Evolutionary conservation across 2,329 filamentous ascomycete species (phyloP), one percentile per base, ranked within the genome.

Genomic region (Gremmenia infestans): DNA sequence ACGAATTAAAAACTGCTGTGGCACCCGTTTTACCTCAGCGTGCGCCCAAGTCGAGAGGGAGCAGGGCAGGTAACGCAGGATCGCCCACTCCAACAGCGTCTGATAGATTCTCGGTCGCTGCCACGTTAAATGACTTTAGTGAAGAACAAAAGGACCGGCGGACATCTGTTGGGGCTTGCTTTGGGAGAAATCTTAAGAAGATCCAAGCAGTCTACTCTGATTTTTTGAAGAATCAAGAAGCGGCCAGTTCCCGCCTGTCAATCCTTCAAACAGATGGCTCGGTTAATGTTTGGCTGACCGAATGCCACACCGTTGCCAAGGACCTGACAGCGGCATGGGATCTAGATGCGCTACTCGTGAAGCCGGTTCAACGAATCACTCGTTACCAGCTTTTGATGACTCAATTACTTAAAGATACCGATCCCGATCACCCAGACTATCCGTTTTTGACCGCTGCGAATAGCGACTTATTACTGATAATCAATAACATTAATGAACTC

Each of bases 321-420:
- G 94, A 97, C 69, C 80, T 99, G 60, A 99, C 94, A 0, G 85
- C 86, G 25, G 93, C 94, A 0, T 99, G 94, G 94, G 89, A 96
- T 71, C 73, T 99, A 58, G 92, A 97, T 71, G 96, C 94, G 0
- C 78, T 99, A n/a, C 81, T 99, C 19, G 93, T 99, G 68, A 99
- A 99, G 72, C 94, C 94, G 1, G 92, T 96, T 71, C 94, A 99
- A 73, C 85, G 94, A 48, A 87, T 97, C 60, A 86, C 93, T 36
- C 97, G 97, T 68, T 99, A 97, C 68, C 91, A 91, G 3, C 85
- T 96, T 47, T 78, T 99, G 42, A 82, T 99, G 46, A 83, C 85
- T 36, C 86, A 91, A 55, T 77, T 99, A 11, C 77, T 95, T 23
- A 85, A 91, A 60, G 82, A 87, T 55, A 97, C 93, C 0, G 87